Evolutionary conservation across 108 stramenopile species (phyloP).

Genomic region (Nannochloropsis salina): DNA sequence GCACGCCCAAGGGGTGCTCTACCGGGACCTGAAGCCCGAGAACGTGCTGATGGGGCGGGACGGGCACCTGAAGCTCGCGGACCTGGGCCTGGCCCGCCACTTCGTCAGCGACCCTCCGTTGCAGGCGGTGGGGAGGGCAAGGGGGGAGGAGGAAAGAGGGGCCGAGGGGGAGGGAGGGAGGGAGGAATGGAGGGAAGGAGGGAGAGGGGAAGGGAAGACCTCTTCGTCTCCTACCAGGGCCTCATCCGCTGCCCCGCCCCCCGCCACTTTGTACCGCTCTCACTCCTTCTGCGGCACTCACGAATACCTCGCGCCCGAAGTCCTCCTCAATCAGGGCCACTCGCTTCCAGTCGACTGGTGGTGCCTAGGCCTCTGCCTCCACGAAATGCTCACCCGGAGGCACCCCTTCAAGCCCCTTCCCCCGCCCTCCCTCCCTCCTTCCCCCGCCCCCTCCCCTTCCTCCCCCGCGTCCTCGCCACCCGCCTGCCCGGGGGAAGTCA

Average conservation of each 20-base stretch:
- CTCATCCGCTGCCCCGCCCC: no score
- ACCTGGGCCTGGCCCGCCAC: conserved; percentile 10
- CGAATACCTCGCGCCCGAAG: conserved; percentile 63
- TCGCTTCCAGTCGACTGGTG: conserved; percentile 58
- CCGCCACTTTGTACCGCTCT: conserved; percentile 30
- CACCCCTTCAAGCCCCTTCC: conserved; percentile 19
- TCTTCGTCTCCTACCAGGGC: no score
- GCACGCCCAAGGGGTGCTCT: conserved; percentile 40
- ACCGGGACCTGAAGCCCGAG: conserved; percentile 48
- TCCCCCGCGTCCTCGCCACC: background rate
- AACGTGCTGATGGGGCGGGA: conserved; percentile 36
- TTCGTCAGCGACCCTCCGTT: background rate
- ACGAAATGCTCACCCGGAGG: conserved; percentile 10
- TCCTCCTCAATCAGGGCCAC: conserved; percentile 50
- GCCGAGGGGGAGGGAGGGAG: background rate
- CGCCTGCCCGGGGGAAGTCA: background rate
- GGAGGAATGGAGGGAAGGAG: conserved; percentile 1
- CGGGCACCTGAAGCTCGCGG: conserved; percentile 23
- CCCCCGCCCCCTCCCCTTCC: background rate
- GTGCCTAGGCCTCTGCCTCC: conserved; percentile 25
- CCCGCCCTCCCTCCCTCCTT: background rate
- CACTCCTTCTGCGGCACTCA: conserved; percentile 60
- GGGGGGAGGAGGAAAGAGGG: background rate
- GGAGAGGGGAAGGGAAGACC: background rate
- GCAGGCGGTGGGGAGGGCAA: background rate